Base-by-base conservation (phyloP, 2,329 filamentous ascomycete genomes). In the Colletotrichum sp. region DNA sequence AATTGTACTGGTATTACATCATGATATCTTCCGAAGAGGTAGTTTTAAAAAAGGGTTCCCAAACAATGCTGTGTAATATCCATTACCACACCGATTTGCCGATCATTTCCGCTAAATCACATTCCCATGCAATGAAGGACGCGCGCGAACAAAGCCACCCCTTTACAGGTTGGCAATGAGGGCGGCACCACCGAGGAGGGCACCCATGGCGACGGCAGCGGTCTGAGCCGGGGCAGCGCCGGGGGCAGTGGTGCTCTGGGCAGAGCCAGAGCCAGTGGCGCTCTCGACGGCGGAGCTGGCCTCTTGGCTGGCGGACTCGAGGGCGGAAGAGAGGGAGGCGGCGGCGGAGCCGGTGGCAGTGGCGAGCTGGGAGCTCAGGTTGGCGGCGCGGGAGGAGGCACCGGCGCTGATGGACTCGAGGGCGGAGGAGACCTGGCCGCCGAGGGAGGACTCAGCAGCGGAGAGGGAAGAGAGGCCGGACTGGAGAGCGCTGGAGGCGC, bases 111-210 rank as follows among this genome's bases (percentile, higher is more conserved):
- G 44, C 59, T 65, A 60, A 73, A 57, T 60, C 30, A 39, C 32
- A 63, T 24, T 55, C 65, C 49, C 28, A 24, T 57, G 30, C 16
- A 57, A 68, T 59, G 57, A 36, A 34, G 36, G 24, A 18, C 36
- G 21, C 59, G 59, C 28, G 28, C 36, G 30, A 34, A 55, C 34
- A 16, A 26, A 15, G 13, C 28, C 13, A n/a, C 32, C 59, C 26
- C 60, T 79, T 84, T 87, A 89, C 79, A 89, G 72, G 83, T 88
- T 88, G 79, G 81, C 84, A 64, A 88, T 78, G 67, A 88, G 73
- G 67, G 86, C 88, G 5, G 86, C 87, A 79, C 87, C 88, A 28
- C 87, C 88, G 65, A 89, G 81, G 74, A 89, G 82, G 28, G 87
- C 88, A 36, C 87, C 87, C 63, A 89, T 81, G 24, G 85, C 87